A percentile compares a stretch with the other conserved stretches of the same genome.
phyloP scores from a whole-genome alignment of 2,329 filamentous ascomycete species.

The Didymella pomorum region DNA sequence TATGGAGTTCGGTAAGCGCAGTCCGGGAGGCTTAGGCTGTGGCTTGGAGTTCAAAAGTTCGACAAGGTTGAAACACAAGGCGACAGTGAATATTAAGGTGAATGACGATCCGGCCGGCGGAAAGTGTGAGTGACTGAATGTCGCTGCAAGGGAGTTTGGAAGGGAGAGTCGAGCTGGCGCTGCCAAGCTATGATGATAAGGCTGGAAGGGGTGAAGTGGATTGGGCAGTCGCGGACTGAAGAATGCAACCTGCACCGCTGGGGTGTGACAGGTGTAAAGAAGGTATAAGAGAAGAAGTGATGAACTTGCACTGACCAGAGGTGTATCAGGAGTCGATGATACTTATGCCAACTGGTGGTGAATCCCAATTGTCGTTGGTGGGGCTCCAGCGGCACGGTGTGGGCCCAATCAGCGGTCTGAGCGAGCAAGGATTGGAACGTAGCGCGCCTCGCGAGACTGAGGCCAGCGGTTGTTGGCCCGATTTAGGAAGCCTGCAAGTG shows the following conservation, averaged over 20 bases:
- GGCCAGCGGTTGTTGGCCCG: slow-evolving; percentile 45
- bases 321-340: slow-evolving; percentile 36
- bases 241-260: slow-evolving; percentile 40
- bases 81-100: slow-evolving; percentile 39
- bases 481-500: slow-evolving; percentile 34
- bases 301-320: slow-evolving; percentile 44
- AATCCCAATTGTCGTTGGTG: slow-evolving; percentile 35
- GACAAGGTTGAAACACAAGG: slow-evolving; percentile 41
- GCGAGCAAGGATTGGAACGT: slow-evolving; percentile 30
- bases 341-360: slow-evolving; percentile 42
- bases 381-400: slow-evolving; percentile 35
- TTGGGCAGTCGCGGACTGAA: slow-evolving; percentile 30
- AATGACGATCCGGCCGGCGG: slow-evolving; percentile 43
- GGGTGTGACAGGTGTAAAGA: slow-evolving; percentile 37
- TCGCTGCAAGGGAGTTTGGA: slow-evolving; percentile 33
- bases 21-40: slow-evolving; percentile 44
- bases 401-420: slow-evolving; percentile 40
- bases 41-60: slow-evolving; percentile 36
- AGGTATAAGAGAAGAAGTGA: slow-evolving; percentile 35
- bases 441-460: slow-evolving; percentile 41
- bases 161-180: slow-evolving; percentile 39
- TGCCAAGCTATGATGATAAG: slow-evolving; percentile 34
- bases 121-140: slow-evolving; percentile 30
- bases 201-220: slow-evolving; percentile 30
- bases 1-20: slow-evolving; percentile 44